phyloP scores from a whole-genome alignment of 176 grass and related monocot species.

The Pontederia paniculata region DNA sequence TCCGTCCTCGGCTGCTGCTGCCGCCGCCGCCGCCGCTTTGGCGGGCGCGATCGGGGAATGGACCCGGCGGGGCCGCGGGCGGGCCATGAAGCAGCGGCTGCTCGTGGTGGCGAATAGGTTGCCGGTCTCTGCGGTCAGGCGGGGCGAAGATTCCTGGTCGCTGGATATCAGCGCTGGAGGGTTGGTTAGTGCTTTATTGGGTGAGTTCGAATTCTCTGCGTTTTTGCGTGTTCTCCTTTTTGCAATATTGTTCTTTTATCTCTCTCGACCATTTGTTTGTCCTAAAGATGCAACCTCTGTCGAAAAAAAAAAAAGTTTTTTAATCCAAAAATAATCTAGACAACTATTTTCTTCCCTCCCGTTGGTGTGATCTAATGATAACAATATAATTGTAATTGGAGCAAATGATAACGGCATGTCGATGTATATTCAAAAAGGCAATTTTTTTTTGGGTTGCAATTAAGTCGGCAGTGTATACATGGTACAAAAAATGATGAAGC shows the following conservation, averaged over 20 bases:
- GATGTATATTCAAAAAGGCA: too few species aligned
- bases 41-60: not conserved
- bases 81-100: constrained; percentile 88
- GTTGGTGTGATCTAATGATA: too few species aligned
- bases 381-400: too few species aligned
- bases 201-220: constrained; percentile 24
- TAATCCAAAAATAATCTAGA: too few species aligned
- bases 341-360: too few species aligned
- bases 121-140: constrained; percentile 81
- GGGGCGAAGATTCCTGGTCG: constrained; percentile 81
- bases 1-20: not conserved
- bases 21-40: too few species aligned
- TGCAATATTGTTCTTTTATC: not conserved
- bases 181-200: constrained; percentile 86
- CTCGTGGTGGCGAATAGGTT: constrained; percentile 94
- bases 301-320: too few species aligned
- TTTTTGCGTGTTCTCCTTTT: constrained; percentile 3
- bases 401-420: too few species aligned
- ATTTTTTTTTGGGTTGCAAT: too few species aligned
- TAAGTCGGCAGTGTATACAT: too few species aligned
- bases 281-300: too few species aligned
- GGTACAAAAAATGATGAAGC: too few species aligned
- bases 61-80: constrained; percentile 14
- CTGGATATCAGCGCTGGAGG: constrained; percentile 94
- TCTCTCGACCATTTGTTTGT: not conserved